Conservation (phyloP, 306 rosid species). For the Leucaena leucocephala region DNA sequence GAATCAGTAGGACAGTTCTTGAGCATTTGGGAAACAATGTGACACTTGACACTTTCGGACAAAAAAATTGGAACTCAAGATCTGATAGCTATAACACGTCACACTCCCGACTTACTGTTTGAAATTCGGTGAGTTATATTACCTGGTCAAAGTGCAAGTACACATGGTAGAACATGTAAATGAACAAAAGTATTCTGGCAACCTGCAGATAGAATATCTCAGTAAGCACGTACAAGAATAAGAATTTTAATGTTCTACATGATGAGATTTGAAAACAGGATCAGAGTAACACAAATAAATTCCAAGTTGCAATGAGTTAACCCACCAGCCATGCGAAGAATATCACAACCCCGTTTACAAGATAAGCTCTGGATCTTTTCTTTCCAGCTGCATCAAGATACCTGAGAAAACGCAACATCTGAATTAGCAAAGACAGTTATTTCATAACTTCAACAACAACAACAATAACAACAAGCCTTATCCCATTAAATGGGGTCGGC, state of each 20-base stretch:
- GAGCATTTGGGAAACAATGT: constrained; percentile 11
- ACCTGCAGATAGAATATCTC: constrained; percentile 61
- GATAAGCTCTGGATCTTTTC: constrained; percentile 81
- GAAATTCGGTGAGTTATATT: constrained; percentile 32
- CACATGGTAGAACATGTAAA: constrained; percentile 80
- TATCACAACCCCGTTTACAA: constrained; percentile 86
- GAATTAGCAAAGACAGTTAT: constrained; percentile 25
- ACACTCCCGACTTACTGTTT: constrained; percentile 28
- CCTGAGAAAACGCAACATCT: constrained; percentile 56
- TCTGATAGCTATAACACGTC: constrained; percentile 17
- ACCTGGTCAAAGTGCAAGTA: constrained; percentile 94
- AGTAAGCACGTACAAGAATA: constrained; percentile 26
- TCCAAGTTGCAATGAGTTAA: constrained; percentile 32
- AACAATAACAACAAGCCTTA: no score
- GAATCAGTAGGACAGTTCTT: constrained; percentile 11
- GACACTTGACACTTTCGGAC: background rate
- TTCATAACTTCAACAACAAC: background rate
- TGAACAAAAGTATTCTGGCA: constrained; percentile 84
- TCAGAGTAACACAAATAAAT: constrained; percentile 12
- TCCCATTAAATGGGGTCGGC: no score
- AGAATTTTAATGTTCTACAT: background rate
- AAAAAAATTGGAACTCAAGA: constrained; percentile 10
- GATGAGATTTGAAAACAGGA: constrained; percentile 2
- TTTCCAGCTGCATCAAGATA: constrained; percentile 92
- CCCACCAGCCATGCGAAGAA: constrained; percentile 95